Evolutionary conservation across 768 basidiomycete genomes (phyloP).

Genomic region (Saitozyma podzolica): DNA sequence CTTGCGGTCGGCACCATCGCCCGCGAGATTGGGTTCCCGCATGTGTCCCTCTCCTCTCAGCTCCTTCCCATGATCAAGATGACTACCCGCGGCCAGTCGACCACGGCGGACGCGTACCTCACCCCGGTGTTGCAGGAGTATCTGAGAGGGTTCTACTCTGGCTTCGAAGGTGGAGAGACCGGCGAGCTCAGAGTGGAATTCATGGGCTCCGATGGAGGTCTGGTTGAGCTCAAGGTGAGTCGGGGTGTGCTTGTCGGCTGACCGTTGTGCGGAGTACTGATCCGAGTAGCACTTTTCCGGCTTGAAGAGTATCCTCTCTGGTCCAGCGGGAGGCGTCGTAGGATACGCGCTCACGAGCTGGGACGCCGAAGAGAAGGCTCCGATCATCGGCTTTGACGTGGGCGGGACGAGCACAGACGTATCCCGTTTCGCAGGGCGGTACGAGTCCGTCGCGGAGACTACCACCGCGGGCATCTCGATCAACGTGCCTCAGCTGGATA

Average conservation of each 20-base stretch:
- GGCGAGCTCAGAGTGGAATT: conserved; percentile 76
- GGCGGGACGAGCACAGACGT: conserved; percentile 95
- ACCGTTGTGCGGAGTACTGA: conserved; percentile 59
- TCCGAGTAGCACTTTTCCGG: conserved; percentile 73
- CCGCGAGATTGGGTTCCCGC: conserved; percentile 76
- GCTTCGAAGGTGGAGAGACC: conserved; percentile 73
- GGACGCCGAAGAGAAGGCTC: conserved; percentile 72
- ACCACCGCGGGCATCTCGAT: conserved; percentile 93
- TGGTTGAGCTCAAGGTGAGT: conserved; percentile 41
- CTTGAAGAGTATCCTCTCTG: conserved; percentile 82
- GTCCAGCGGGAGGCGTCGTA: conserved; percentile 90
- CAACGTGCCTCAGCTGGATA: conserved; percentile 88
- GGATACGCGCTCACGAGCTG: conserved; percentile 83
- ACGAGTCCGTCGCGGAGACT: conserved; percentile 90
- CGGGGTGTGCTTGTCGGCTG: conserved; percentile 55
- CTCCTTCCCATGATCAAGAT: conserved; percentile 56
- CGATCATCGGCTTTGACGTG: conserved; percentile 87
- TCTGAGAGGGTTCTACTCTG: conserved; percentile 84
- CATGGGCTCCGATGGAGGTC: conserved; percentile 79
- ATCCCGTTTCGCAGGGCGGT: conserved; percentile 83
- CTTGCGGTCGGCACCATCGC: conserved; percentile 69
- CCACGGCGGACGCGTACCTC: conserved; percentile 92
- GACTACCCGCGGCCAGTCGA: conserved; percentile 87
- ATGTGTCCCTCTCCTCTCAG: conserved; percentile 78
- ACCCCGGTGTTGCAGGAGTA: conserved; percentile 83